Base-by-base conservation (phyloP, 129 eudicot genomes). In the Tagetes erecta region DNA sequence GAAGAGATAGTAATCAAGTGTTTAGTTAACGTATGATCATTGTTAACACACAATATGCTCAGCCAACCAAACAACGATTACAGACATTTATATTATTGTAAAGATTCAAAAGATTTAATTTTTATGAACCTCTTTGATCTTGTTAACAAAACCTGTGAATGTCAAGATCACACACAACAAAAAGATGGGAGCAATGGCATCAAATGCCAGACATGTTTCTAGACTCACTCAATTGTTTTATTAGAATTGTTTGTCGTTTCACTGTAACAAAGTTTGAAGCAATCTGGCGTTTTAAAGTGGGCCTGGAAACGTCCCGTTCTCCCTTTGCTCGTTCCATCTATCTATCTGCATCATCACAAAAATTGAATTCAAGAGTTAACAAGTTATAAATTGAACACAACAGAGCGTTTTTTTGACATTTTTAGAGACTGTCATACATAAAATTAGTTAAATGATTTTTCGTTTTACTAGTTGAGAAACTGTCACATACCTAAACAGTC, bases 301-400 rank as follows among this genome's bases (percentile, higher is more conserved):
- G 13, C 98, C 98, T 12, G 96, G 93, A 67, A 92, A 92, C 33
- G 96, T 92, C 13, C 96, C 98, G 42, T 87, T 89, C 83, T 92
- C 98, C 79, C 94, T 82, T 72, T 89, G 98, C 76, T 89, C 96
- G 30, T 92, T 89, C 98, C 94, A 92, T 78, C 91, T 76, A 12
- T 89, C 98, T 3, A 92, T 46, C 96, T 89, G 91, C 84, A 91
- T 45, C 12, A 13, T 10, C 76, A 56, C 3, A 27, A 3, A 42
- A 59, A 20, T 58, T 46, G 2, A 3, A 52, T 37, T 52, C 0
- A 1, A 20, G 30, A 44, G 11, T 44, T 44, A 6, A 44, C 49
- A 44, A 44, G 49, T 44, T 10, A 7, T 44, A 42, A 42, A 5
- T 0, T 5, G 46, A 3, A 6, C 49, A 6, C 49, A 44, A 44